A percentile compares a stretch with the other conserved stretches of the same genome.
Conservation (phyloP, 225 moss, liverwort and hornwort species). For the Pseudisothecium myosuroides region DNA sequence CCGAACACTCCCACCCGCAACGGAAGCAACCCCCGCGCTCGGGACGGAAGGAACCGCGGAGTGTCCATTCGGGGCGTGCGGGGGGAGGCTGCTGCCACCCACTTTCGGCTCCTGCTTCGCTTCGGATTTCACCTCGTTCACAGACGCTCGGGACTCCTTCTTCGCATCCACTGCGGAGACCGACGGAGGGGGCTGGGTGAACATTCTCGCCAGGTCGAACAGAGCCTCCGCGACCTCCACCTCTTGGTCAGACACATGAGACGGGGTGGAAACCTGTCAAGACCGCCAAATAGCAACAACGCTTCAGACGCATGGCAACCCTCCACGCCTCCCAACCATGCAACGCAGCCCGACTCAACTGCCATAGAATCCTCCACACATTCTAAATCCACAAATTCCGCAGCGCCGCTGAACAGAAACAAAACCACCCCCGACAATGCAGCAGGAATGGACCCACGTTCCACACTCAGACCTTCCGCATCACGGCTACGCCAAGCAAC, state of each 20-base stretch:
- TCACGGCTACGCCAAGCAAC: neutral
- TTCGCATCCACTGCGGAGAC: neutral
- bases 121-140: slow-evolving; percentile 32
- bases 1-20: neutral
- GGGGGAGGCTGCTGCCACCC: neutral
- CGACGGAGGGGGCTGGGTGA: slow-evolving; percentile 24
- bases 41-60: neutral
- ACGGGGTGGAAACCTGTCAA: slow-evolving; percentile 32
- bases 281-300: neutral
- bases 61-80: neutral
- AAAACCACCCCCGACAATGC: neutral
- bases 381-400: neutral
- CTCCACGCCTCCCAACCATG: too few relatives aligned
- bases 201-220: slow-evolving; percentile 69
- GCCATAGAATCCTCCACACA: neutral
- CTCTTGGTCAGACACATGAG: slow-evolving; percentile 60
- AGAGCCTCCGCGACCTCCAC: slow-evolving; percentile 83
- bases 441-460: neutral
- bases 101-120: neutral
- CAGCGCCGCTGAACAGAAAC: neutral
- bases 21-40: neutral
- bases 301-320: neutral
- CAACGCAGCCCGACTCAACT: neutral
- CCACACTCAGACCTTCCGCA: too few relatives aligned
- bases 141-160: neutral